These are phyloP conservation scores for Acer saccharum DNA, from an alignment of 345 rosid species.

Conservation along the genomic window DNA sequence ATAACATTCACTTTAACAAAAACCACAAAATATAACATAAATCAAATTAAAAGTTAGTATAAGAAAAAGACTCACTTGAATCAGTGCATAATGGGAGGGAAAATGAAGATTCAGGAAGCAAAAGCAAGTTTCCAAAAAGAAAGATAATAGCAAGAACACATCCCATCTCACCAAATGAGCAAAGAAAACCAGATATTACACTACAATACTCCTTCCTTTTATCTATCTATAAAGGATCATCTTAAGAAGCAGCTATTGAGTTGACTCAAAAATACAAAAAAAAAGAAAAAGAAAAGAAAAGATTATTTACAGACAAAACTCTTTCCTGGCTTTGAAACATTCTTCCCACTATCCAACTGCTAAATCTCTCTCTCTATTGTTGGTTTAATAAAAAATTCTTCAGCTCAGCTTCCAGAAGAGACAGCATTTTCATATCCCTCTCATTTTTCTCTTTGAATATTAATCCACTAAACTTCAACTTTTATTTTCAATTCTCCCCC, in stretches of 20 bases:
- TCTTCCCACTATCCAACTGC: constrained; percentile 29
- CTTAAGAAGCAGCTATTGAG: constrained; percentile 14
- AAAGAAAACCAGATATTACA: constrained; percentile 7
- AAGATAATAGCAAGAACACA: constrained; percentile 35
- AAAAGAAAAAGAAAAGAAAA: neutral
- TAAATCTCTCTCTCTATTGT: constrained; percentile 1
- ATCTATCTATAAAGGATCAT: constrained; percentile 28
- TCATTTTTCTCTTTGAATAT: no score
- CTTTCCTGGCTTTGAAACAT: constrained; percentile 22
- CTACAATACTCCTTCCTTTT: constrained; percentile 11
- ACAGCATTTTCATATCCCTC: no score
- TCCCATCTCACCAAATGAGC: constrained; percentile 39
- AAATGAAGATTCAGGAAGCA: constrained; percentile 44
- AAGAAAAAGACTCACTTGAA: constrained; percentile 51
- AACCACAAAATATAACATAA: constrained; percentile 4
- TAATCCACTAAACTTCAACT: no score
- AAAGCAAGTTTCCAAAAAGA: constrained; percentile 39
- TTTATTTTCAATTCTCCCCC: no score
- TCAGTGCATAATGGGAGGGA: constrained; percentile 61
- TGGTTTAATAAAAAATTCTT: no score
- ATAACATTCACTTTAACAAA: neutral
- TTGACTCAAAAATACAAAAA: constrained; percentile 18
- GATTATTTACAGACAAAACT: neutral
- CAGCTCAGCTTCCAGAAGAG: no score
- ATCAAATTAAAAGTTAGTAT: neutral